Conservation (phyloP, 2,329 filamentous ascomycete species). For the Chlorencoelia australis region DNA sequence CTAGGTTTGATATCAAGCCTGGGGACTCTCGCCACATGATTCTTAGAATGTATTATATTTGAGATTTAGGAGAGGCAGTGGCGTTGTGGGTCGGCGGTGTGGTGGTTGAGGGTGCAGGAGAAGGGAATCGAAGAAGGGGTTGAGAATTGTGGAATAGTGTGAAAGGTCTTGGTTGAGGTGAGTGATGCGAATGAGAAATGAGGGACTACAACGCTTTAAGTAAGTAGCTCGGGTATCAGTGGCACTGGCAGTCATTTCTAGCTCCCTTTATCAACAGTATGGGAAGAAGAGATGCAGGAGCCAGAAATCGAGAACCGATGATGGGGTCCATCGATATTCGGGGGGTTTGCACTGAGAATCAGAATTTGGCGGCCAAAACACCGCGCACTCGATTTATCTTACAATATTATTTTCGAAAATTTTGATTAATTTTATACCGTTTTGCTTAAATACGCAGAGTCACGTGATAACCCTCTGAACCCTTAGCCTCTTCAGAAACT, state of each 20-base stretch:
- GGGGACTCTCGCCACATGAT: neutral
- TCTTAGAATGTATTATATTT: neutral
- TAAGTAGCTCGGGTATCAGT: slow-evolving; percentile 1
- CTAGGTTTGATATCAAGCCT: no score
- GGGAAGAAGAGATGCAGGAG: no score
- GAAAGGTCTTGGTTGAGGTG: neutral
- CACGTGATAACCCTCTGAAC: neutral
- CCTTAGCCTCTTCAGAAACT: neutral
- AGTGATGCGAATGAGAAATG: neutral
- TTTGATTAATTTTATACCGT: neutral
- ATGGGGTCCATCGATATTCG: no score
- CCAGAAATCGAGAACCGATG: no score
- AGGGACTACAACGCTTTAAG: neutral
- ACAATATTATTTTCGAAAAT: neutral
- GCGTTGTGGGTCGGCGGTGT: slow-evolving; percentile 2
- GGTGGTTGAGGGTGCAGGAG: no score
- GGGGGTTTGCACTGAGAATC: no score
- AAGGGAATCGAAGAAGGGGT: neutral
- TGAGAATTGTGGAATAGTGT: slow-evolving; percentile 1
- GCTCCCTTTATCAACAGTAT: neutral
- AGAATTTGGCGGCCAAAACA: no score
- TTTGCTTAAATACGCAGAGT: neutral
- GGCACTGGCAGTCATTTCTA: neutral
- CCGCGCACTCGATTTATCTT: no score
- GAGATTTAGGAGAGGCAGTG: slow-evolving; percentile 1